Base-by-base conservation (phyloP, 257 asterid genomes). In the Euphrasia confusa region DNA sequence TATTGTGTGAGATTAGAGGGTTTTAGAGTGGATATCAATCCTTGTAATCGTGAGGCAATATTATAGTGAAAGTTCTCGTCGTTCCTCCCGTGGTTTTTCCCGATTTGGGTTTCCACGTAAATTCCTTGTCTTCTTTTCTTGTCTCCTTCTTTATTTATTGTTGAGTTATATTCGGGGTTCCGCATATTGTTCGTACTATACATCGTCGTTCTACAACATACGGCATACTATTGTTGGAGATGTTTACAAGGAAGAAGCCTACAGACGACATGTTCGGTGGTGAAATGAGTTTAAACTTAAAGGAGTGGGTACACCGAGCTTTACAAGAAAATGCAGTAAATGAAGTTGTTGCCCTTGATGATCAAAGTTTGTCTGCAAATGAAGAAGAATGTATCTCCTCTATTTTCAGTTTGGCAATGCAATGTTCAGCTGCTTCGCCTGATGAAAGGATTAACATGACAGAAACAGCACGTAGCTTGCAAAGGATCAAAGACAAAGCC, bases 261-360 rank as follows among this genome's bases (percentile, higher is more conserved):
- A 54, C 35, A 1, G 7, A 54, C 35, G 59, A 54, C 30, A 54
- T 54, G 32, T 54, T 54, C 3, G 5, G 15, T 0, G 59, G 10
- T 1, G 59, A 54, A 21, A 21, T 54, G 15, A 21, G 15, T 7
- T 24, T 54, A 18, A 24, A 26, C 7, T 24, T 54, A 18, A 24
- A 26, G 37, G 35, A 24, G 4, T 17, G 58, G 58, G 58, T 53
- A 0, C 4, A 21, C 10, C 67, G 15, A 35, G 60, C 74, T 18
- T 26, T 78, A 50, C 62, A 62, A 53, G 65, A 65, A 63, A 49
- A 77, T 63, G 50, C 17, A 63, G 24, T 27, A 4, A 24, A 0
- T 14, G 72, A 69, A 50, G 59, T 69, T 14, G 60, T 66, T 26
- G 74, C 71, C 18, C 54, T 60, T 18, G 71, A 54, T 63, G 78